Percentiles rank a stretch among this genome's conserved stretches.
Conservation (phyloP, 371 early-diverging fungal species). For the Syncephalastrum racemosum region DNA sequence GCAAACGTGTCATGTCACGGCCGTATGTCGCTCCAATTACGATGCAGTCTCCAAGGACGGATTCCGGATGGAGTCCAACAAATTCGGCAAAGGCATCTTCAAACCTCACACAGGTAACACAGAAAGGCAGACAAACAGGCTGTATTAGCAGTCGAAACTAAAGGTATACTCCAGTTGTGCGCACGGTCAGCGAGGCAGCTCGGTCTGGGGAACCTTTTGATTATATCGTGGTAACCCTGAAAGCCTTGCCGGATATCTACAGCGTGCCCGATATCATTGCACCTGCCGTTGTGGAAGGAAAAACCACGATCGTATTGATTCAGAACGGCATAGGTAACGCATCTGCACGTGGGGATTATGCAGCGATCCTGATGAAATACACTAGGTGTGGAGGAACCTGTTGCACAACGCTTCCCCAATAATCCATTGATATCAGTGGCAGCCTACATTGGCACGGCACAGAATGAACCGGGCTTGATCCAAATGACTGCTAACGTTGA, state of each 20-base stretch:
- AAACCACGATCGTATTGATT: constrained; percentile 73
- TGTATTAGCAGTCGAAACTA: too few relatives aligned
- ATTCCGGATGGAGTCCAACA: constrained; percentile 64
- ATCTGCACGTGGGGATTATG: neutral
- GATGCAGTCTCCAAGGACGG: constrained; percentile 59
- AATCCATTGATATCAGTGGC: constrained; percentile 73
- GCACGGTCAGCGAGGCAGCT: constrained; percentile 50
- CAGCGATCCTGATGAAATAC: neutral
- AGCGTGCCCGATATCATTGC: constrained; percentile 64
- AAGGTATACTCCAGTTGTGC: constrained; percentile 37
- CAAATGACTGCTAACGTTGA: constrained; percentile 30
- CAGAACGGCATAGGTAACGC: constrained; percentile 80
- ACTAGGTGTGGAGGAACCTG: constrained; percentile 65
- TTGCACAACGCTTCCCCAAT: constrained; percentile 59
- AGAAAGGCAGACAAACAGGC: neutral
- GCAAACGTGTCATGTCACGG: constrained; percentile 57
- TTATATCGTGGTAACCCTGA: constrained; percentile 74
- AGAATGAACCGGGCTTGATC: constrained; percentile 60
- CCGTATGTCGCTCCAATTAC: constrained; percentile 86
- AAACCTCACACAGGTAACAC: constrained; percentile 56
- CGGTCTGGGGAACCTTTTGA: constrained; percentile 52
- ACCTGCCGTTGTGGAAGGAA: constrained; percentile 55
- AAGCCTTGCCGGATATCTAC: constrained; percentile 68
- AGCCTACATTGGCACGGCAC: constrained; percentile 73
- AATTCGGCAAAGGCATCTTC: constrained; percentile 65